Evolutionary conservation across 2,329 filamentous ascomycete species (phyloP).

Genomic region (Coleophoma cylindrospora): DNA sequence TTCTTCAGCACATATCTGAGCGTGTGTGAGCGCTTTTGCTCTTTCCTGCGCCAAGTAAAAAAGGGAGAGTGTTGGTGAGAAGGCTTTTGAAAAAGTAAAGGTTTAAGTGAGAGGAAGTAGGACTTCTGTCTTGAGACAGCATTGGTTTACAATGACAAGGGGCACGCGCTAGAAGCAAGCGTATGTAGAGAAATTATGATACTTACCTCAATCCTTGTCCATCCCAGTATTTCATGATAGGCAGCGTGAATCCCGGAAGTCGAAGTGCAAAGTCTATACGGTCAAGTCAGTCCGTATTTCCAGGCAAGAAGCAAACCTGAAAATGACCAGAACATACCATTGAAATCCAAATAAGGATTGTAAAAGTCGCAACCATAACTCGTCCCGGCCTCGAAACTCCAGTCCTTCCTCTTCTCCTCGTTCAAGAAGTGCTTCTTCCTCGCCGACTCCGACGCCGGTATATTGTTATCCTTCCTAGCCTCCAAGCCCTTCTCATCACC

Average conservation of each 20-base stretch:
- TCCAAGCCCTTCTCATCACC: constrained; percentile 37
- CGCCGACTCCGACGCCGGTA: constrained; percentile 33
- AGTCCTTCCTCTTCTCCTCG: constrained; percentile 47
- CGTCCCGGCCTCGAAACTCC: constrained; percentile 57
- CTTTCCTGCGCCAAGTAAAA: constrained; percentile 15
- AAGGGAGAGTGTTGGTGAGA: constrained; percentile 13
- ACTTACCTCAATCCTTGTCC: constrained; percentile 70
- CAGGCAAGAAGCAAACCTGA: background rate
- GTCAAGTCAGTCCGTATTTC: no score
- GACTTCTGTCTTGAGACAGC: background rate
- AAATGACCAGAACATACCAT: constrained; percentile 36
- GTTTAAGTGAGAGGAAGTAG: background rate
- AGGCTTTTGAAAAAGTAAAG: background rate
- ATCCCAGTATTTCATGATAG: constrained; percentile 76
- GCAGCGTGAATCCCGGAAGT: constrained; percentile 67
- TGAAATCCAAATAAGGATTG: constrained; percentile 90
- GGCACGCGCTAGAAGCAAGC: constrained; percentile 29
- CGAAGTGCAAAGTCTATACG: constrained; percentile 58
- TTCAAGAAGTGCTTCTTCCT: constrained; percentile 58
- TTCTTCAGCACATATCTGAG: constrained; percentile 93
- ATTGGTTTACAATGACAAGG: constrained; percentile 2
- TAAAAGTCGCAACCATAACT: constrained; percentile 71
- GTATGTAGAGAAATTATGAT: constrained; percentile 15
- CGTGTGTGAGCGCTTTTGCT: constrained; percentile 62
- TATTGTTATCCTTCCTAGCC: constrained; percentile 31